These are phyloP conservation scores for Kodamaea fukazawae DNA, from an alignment of 805 yeast species.

Conservation along the genomic window DNA sequence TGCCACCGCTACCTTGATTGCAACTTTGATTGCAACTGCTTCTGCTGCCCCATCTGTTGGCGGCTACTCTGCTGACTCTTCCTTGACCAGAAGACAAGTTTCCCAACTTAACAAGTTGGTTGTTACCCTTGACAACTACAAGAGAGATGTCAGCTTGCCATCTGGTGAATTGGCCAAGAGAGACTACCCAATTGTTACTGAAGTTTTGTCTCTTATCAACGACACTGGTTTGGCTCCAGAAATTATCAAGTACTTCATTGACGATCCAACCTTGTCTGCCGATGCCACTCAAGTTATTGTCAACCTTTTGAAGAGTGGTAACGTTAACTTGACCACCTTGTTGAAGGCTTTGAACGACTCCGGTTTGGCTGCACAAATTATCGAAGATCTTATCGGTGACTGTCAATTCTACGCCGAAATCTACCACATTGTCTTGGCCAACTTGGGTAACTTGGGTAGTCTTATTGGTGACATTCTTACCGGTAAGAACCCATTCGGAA, in stretches of 20 bases:
- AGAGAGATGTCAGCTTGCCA: slow-evolving; percentile 24
- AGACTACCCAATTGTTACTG: slow-evolving; percentile 41
- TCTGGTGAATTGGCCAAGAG: slow-evolving; percentile 30
- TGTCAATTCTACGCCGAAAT: slow-evolving; percentile 40
- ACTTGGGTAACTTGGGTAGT: slow-evolving; percentile 29
- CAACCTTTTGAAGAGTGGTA: slow-evolving; percentile 29
- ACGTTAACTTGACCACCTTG: slow-evolving; percentile 34
- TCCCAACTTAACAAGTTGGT: slow-evolving; percentile 25
- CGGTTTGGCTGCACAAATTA: slow-evolving; percentile 39
- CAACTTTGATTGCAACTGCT: slow-evolving; percentile 14
- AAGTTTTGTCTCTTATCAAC: slow-evolving; percentile 36
- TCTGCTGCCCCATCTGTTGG: slow-evolving; percentile 22
- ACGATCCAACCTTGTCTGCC: slow-evolving; percentile 29
- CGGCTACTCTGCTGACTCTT: slow-evolving; percentile 9
- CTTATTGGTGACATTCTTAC: slow-evolving; percentile 23
- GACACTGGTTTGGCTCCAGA: slow-evolving; percentile 36
- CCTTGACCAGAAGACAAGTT: slow-evolving; percentile 20
- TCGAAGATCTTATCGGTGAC: slow-evolving; percentile 33
- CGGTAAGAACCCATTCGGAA: slow-evolving; percentile 18
- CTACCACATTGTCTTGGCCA: slow-evolving; percentile 32
- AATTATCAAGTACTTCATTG: slow-evolving; percentile 32
- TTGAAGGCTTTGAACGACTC: slow-evolving; percentile 40
- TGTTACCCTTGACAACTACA: slow-evolving; percentile 27
- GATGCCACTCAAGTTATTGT: slow-evolving; percentile 28
- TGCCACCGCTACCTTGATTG: slow-evolving; percentile 10